phyloP scores from a whole-genome alignment of 2,329 filamentous ascomycete genomes.

The Paracoccidioides lutzii region DNA sequence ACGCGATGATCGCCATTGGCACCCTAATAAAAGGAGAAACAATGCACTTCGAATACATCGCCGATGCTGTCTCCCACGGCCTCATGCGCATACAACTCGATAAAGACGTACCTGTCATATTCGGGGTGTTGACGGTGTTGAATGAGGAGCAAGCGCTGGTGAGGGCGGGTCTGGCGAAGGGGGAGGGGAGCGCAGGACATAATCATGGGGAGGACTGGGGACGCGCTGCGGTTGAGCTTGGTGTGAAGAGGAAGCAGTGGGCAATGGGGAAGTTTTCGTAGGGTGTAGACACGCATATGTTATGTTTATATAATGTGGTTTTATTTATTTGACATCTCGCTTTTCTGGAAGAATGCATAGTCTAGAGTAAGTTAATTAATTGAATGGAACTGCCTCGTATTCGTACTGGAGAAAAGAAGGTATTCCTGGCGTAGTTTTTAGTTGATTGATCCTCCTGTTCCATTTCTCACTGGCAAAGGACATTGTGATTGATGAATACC shows the following conservation, averaged over 20 bases:
- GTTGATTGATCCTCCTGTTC: too few species aligned
- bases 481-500: too few species aligned
- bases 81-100: slow-evolving; percentile 93
- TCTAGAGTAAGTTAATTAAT: too few species aligned
- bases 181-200: slow-evolving; percentile 40
- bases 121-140: slow-evolving; percentile 81
- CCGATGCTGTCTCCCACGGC: slow-evolving; percentile 78
- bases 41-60: slow-evolving; percentile 99
- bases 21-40: slow-evolving; percentile 97
- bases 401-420: too few species aligned
- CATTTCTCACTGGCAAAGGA: too few species aligned
- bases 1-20: slow-evolving; percentile 88
- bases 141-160: slow-evolving; percentile 76
- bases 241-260: slow-evolving; percentile 76
- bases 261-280: slow-evolving; percentile 50
- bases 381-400: too few species aligned
- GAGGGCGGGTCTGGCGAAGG: slow-evolving; percentile 58
- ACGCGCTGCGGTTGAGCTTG: slow-evolving; percentile 83
- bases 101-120: slow-evolving; percentile 75
- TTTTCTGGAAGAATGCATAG: too few species aligned
- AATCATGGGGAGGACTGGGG: slow-evolving; percentile 99
- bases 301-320: background rate
- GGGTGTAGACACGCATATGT: background rate
- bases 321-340: background rate
- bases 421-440: too few species aligned